Percentiles rank a stretch among this genome's conserved stretches.
phyloP scores from a whole-genome alignment of 1,284 basidiomycete genomes.

The Sanguinoderma infundibulare region DNA sequence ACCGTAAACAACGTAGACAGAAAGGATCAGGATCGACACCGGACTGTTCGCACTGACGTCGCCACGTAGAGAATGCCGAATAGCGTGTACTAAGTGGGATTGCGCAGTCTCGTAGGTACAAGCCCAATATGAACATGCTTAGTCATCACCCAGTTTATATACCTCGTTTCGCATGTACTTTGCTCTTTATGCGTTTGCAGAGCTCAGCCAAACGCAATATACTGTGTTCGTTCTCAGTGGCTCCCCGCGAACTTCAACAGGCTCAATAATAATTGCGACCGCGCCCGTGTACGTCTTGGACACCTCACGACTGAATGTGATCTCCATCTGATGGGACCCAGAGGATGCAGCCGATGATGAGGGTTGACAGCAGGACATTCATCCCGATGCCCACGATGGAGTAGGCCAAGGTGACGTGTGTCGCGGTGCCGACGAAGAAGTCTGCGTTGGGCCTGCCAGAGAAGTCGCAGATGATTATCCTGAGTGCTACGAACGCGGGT shows the following conservation, averaged over 20 bases:
- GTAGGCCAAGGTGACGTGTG: constrained; percentile 11
- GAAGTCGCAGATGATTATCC: constrained; percentile 19
- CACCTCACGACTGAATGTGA: not conserved
- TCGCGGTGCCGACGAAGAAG: constrained; percentile 26
- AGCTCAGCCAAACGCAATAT: no score
- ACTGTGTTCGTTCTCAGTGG: no score
- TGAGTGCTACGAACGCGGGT: constrained; percentile 16
- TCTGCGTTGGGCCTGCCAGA: constrained; percentile 23
- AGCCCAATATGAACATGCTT: no score
- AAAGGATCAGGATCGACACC: constrained; percentile 17
- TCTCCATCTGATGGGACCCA: not conserved
- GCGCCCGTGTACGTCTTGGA: constrained; percentile 4
- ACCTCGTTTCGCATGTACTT: no score
- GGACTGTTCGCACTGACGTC: constrained; percentile 16
- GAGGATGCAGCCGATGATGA: constrained; percentile 13
- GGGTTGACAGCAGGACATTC: constrained; percentile 5
- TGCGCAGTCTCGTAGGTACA: no score
- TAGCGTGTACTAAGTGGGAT: constrained; percentile 23
- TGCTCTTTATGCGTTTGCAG: no score
- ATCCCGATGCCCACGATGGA: constrained; percentile 5
- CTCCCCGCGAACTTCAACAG: no score
- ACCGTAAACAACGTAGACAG: constrained; percentile 27
- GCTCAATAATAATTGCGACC: constrained; percentile 17
- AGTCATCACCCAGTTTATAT: no score
- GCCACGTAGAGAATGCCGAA: constrained; percentile 20